Evolutionary conservation across 352 stramenopile genomes (phyloP), one percentile per base, ranked within the genome.

Genomic region (Phytophthora constricta): DNA sequence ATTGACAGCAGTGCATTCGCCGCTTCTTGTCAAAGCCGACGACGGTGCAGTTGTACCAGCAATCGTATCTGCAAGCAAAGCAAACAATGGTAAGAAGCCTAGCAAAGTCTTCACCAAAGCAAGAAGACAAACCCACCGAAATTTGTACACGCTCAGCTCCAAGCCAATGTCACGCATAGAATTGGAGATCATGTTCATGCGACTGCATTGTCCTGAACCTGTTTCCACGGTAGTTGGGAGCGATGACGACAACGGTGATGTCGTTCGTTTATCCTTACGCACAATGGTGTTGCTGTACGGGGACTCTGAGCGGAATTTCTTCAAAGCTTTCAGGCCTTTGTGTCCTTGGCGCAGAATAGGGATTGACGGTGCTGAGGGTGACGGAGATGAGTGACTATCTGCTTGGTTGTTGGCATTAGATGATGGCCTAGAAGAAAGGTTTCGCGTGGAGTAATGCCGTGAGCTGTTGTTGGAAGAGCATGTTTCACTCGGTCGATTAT

Each of bases 21-120:
- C 84, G 76, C 53, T 94, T 94, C 28, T 65, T 62, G 39, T 94
- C 86, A 43, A 77, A 94, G 22, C 86, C 84, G 17, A 94, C 82
- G 39, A 94, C 66, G 1, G 74, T 90, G 73, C 86, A 94, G 48
- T 74, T 82, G 56, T 94, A 94, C 86, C 82, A 94, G 64, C 80
- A 94, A 59, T 94, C 84, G 48, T 92, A 93, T 63, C 79, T 86
- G 45, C 28, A 39, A 31, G 26, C 1, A 43, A 58, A 49, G 33
- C 7, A 47, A 50, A 8, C 14, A 58, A 37, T 37, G 1, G 19
- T 58, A 2, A 52, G 25, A 58, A 25, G 13, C 27, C 20, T 47
- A 10, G 22, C 33, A 31, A 49, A 26, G 3, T 41, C 16, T 23
- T 22, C 19, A 33, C 31, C 49, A 47, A 45, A 53, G n/a, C 23